Conservation (phyloP, 2,329 filamentous ascomycete genomes). For the Shiraia sp. region DNA sequence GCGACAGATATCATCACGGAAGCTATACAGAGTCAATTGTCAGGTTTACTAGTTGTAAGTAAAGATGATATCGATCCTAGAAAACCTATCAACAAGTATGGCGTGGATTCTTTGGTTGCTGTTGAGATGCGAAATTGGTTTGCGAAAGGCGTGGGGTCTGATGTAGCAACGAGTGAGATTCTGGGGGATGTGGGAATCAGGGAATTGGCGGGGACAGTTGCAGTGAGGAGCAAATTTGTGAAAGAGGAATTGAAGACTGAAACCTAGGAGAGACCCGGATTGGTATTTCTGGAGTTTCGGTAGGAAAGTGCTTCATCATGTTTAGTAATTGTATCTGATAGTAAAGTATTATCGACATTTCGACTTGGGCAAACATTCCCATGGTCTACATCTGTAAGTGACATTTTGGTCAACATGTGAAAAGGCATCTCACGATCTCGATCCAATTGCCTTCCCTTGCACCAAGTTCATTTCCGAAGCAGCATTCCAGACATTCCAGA, state of each 20-base stretch:
- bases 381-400: too few species aligned
- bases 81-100: constrained; percentile 27
- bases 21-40: constrained; percentile 15
- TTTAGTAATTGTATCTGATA: too few species aligned
- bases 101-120: constrained; percentile 31
- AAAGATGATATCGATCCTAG: constrained; percentile 26
- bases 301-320: too few species aligned
- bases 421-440: too few species aligned
- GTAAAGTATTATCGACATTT: too few species aligned
- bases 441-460: too few species aligned
- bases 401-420: too few species aligned
- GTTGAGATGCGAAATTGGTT: constrained; percentile 31
- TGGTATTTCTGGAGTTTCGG: too few species aligned
- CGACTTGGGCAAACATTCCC: too few species aligned
- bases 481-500: too few species aligned
- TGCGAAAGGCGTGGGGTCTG: constrained; percentile 11
- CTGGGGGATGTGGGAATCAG: constrained; percentile 14
- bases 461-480: too few species aligned
- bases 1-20: constrained; percentile 14
- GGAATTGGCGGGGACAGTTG: constrained; percentile 12
- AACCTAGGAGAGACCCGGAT: too few species aligned
- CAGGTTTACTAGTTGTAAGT: constrained; percentile 11
- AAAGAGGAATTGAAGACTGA: constrained; percentile 5
- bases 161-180: constrained; percentile 14
- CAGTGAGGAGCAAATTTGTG: constrained; percentile 14